These are phyloP conservation scores for Talaromyces borbonicus DNA, from an alignment of 495 filamentous ascomycete genomes.

Conservation along the genomic window DNA sequence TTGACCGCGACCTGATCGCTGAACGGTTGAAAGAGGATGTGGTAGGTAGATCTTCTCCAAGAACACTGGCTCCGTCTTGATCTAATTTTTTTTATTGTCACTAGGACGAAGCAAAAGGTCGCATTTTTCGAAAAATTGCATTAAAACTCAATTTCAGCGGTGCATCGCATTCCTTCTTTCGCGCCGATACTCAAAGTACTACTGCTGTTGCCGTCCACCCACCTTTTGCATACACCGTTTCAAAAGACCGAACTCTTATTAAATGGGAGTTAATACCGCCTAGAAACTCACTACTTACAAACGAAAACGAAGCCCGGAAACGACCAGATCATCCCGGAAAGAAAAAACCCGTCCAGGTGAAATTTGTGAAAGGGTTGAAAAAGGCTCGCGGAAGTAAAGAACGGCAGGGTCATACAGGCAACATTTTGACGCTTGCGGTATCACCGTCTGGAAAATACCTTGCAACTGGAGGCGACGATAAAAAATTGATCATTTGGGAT, in stretches of 20 bases:
- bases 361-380: slow-evolving; percentile 53
- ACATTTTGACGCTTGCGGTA: slow-evolving; percentile 74
- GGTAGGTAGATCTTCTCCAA: slow-evolving; percentile 32
- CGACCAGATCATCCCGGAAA: slow-evolving; percentile 53
- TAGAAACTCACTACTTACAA: slow-evolving; percentile 17
- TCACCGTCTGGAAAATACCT: slow-evolving; percentile 84
- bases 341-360: slow-evolving; percentile 60
- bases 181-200: slow-evolving; percentile 62
- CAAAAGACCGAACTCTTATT: slow-evolving; percentile 71
- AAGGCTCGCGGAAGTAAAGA: slow-evolving; percentile 49
- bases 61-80: no score
- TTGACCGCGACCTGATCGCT: slow-evolving; percentile 86
- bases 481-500: slow-evolving; percentile 77
- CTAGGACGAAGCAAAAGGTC: slow-evolving; percentile 83
- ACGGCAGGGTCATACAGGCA: slow-evolving; percentile 63
- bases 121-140: slow-evolving; percentile 70
- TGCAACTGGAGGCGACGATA: slow-evolving; percentile 79
- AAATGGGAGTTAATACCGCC: slow-evolving; percentile 71
- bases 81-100: no score
- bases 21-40: slow-evolving; percentile 84
- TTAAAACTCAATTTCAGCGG: slow-evolving; percentile 52
- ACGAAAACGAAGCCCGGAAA: slow-evolving; percentile 38
- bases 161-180: slow-evolving; percentile 59
- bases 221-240: slow-evolving; percentile 75
- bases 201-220: slow-evolving; percentile 70